These are phyloP conservation scores for Tieghemiomyces parasiticus DNA, from an alignment of 192 early-diverging fungal genomes.

Conservation along the genomic window DNA sequence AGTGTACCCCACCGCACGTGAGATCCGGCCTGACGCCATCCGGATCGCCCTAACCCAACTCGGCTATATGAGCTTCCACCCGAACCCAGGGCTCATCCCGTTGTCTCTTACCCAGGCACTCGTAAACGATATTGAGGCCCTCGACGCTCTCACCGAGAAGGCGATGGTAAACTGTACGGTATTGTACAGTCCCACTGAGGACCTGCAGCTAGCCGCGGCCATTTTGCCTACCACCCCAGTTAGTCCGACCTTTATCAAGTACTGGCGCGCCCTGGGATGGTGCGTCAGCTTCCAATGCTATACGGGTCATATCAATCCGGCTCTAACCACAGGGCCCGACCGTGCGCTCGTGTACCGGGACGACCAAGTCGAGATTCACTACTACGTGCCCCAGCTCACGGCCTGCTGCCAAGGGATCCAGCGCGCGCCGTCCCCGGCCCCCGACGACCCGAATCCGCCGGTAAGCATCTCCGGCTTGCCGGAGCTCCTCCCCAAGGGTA, in stretches of 20 bases:
- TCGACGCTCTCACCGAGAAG: constrained; percentile 2
- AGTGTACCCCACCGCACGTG: neutral
- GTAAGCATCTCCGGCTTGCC: neutral
- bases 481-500: too few relatives aligned
- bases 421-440: neutral
- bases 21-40: neutral
- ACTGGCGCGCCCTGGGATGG: constrained; percentile 4
- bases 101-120: neutral
- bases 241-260: neutral
- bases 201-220: too few relatives aligned
- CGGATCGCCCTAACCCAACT: constrained; percentile 1
- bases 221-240: neutral
- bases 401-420: neutral
- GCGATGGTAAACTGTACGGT: neutral
- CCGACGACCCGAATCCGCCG: neutral
- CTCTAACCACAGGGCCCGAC: too few relatives aligned
- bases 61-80: neutral
- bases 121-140: neutral
- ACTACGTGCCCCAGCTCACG: constrained; percentile 6
- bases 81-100: neutral
- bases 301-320: neutral
- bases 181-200: neutral
- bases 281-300: neutral
- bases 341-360: neutral
- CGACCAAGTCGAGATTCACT: neutral